Evolutionary conservation across 768 basidiomycete genomes (phyloP), one percentile per base, ranked within the genome.

Genomic region (Panaeolus cyanescens): DNA sequence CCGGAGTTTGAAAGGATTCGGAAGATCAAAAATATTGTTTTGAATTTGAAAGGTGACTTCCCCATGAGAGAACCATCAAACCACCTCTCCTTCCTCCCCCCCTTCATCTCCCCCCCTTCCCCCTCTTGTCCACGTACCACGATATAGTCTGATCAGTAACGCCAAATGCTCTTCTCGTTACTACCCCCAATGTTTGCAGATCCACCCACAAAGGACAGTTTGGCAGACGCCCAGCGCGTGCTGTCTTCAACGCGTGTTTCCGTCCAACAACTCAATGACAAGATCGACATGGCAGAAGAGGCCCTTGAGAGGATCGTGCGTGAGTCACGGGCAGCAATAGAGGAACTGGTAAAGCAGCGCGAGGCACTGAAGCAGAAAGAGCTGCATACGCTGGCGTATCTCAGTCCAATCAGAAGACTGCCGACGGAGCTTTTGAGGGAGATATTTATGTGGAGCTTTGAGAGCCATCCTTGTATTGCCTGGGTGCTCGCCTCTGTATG

Each of bases 401-500:
- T 92, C 59, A 84, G 91, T 10, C 90, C 90, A 32, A 87, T 93
- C 63, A 79, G 88, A 30, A 78, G 88, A 39, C 78, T 93, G 25
- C 91, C 91, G 1, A 74, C 81, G 34, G 92, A 93, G 65, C 75
- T 93, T n/a, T 79, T 92, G 55, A 80, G 88, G 58, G 83, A 87
- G 60, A 85, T 93, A 66, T 93, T 93, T 68, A 69, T 85, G 62
- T 83, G 84, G 74, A 82, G 81, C 65, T 92, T 90, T 64, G 85
- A 89, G 59, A 83, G 85, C 58, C 80, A 89, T 70, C 83, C 88
- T n/a, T 88, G 87, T 68, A 86, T 84, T 68, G 88, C 89, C 6
- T 93, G 91, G 91, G 82, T 87, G 22, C 81, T 92, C 39, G 81
- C 89, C 3, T 83, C 88, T 0, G 90, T 92, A 3, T 91, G 85